Evolutionary conservation across 2,329 filamentous ascomycete genomes (phyloP).

Genomic region (Neopestalotiopsis clavispora): DNA sequence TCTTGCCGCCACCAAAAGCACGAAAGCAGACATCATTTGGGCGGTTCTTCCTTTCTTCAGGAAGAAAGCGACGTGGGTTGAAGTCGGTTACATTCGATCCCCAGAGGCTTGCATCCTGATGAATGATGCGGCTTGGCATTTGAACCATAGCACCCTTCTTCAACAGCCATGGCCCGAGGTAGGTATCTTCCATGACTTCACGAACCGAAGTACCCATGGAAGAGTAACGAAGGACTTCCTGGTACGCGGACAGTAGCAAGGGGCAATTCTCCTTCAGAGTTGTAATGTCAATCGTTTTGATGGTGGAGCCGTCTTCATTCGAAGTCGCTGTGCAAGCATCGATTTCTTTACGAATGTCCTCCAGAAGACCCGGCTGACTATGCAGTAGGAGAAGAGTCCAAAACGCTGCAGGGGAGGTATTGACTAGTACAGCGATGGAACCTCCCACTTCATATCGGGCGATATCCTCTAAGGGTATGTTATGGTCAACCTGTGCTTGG

Average conservation of each 20-base stretch:
- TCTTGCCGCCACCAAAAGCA: conserved; percentile 45
- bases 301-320: not conserved
- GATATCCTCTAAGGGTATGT: conserved; percentile 39
- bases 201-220: conserved; percentile 46
- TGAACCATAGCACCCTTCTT: conserved; percentile 47
- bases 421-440: conserved; percentile 50
- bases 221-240: conserved; percentile 48
- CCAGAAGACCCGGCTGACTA: conserved; percentile 39
- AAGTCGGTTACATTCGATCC: conserved; percentile 46
- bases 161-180: conserved; percentile 46
- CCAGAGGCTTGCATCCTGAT: conserved; percentile 46
- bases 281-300: conserved; percentile 34
- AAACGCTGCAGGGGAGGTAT: conserved; percentile 49
- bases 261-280: conserved; percentile 45
- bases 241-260: conserved; percentile 46
- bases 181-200: conserved; percentile 45
- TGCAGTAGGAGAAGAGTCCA: conserved; percentile 47
- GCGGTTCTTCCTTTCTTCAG: conserved; percentile 23
- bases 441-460: conserved; percentile 49
- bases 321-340: conserved; percentile 7
- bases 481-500: conserved; percentile 41
- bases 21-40: conserved; percentile 37
- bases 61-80: conserved; percentile 46
- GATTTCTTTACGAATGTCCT: conserved; percentile 39
- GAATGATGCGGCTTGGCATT: conserved; percentile 48